phyloP scores from a whole-genome alignment of 306 rosid genomes.

The Oemleria cerasiformis region DNA sequence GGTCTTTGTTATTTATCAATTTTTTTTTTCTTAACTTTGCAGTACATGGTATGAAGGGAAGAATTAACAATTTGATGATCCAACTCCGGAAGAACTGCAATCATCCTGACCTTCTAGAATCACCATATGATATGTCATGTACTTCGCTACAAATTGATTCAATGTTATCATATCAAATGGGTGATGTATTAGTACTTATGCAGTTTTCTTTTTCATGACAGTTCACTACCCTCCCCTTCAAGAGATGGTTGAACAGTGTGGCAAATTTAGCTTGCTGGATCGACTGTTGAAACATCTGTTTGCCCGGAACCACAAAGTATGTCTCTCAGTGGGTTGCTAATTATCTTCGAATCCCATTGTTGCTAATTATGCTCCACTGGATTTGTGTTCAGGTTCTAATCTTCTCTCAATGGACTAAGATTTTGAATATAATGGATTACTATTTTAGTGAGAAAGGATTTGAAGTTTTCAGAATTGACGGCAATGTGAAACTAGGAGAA shows the following conservation, averaged over 20 bases:
- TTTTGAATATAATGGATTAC: slow-evolving; percentile 89
- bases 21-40: slow-evolving; percentile 20
- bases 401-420: slow-evolving; percentile 85
- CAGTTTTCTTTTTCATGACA: slow-evolving; percentile 29
- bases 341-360: slow-evolving; percentile 9
- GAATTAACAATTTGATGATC: slow-evolving; percentile 57
- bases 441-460: slow-evolving; percentile 80
- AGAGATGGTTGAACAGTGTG: slow-evolving; percentile 80
- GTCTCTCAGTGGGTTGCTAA: slow-evolving; percentile 27
- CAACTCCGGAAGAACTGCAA: slow-evolving; percentile 96
- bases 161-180: slow-evolving; percentile 14
- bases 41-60: slow-evolving; percentile 36
- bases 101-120: slow-evolving; percentile 87
- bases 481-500: slow-evolving; percentile 65
- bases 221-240: slow-evolving; percentile 69
- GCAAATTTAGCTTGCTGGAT: slow-evolving; percentile 80
- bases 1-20: background rate
- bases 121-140: slow-evolving; percentile 64
- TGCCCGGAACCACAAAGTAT: slow-evolving; percentile 74
- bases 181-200: slow-evolving; percentile 14
- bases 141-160: slow-evolving; percentile 9
- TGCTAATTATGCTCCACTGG: slow-evolving; percentile 23
- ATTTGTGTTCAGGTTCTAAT: slow-evolving; percentile 68
- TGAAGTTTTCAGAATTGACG: slow-evolving; percentile 93
- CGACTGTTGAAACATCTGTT: slow-evolving; percentile 60